Evolutionary conservation across 164 flowering plant species (phyloP), one percentile per base, ranked within the genome.

Genomic region (Umbellularia californica): DNA sequence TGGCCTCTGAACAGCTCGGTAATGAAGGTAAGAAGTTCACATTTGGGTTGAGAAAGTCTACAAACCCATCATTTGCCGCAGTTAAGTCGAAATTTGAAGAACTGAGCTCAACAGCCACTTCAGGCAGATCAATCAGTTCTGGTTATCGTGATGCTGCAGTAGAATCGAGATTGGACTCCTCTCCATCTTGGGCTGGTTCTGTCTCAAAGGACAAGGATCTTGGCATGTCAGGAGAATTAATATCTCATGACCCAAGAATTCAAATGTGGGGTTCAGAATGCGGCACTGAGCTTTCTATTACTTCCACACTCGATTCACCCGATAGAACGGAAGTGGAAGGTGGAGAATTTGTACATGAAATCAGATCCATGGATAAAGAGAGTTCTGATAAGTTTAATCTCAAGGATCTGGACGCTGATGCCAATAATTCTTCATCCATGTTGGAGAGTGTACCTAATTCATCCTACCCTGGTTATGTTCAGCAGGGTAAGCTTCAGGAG

Each of bases 241-340:
- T 73, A 22, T 68, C 84, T 52, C 72, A 71, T 75, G 70, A 74
- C 69, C 33, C 84, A 67, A 80, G 83, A 72, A 69, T 76, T 80
- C 86, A 79, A 47, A 72, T 79, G 76, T 91, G 84, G 81, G 88
- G 85, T 75, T 94, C 97, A 51, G 98, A 95, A 72, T 90, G 90
- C 81, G 93, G 92, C 30, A 90, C 92, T 75, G 92, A 90, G 77
- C 90, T 91, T 79, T 91, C 97, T 72, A 69, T 93, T 68, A 23
- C 98, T 79, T 92, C 95, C 15, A 87, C 98, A 76, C 94, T 92
- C 69, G 97, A 93, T 84, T 89, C 94, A 60, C 92, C 92, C 12
- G 92, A 89, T 76, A 79, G 73, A 79, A 85, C 78, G 25, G 93
- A 92, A 55, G 74, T 65, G 62, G 74, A 63, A 66, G 74, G 55